Evolutionary conservation across 176 grass and related monocot genomes (phyloP).

Genomic region (Pontederia crassipes): DNA sequence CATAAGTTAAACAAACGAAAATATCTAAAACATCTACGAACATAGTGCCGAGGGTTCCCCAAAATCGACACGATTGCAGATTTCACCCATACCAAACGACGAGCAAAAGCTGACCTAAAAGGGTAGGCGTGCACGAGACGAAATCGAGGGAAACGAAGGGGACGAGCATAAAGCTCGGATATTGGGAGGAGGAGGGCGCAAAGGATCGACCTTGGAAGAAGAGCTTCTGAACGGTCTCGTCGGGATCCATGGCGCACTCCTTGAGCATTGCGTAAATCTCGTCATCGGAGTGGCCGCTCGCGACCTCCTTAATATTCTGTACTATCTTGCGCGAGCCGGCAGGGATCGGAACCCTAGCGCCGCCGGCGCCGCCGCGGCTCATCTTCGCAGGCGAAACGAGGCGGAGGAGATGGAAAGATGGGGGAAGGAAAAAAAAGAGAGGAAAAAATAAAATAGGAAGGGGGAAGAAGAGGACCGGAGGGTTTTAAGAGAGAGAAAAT

Average conservation of each 20-base stretch:
- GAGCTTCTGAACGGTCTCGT: conserved; percentile 83
- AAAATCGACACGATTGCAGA: too few relatives aligned
- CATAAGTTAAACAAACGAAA: too few relatives aligned
- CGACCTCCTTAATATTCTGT: conserved; percentile 84
- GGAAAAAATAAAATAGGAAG: not conserved
- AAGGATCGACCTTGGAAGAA: conserved; percentile 56
- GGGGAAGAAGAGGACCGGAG: not conserved
- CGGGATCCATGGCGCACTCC: conserved; percentile 94
- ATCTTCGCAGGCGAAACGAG: conserved; percentile 4
- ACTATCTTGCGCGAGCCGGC: conserved; percentile 47
- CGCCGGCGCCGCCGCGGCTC: conserved; percentile 19
- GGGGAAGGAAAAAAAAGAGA: not conserved
- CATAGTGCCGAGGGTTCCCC: too few relatives aligned
- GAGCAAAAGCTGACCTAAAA: not conserved
- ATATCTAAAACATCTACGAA: too few relatives aligned
- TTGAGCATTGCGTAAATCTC: conserved; percentile 89
- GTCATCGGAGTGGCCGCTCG: conserved; percentile 70
- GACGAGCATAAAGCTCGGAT: not conserved
- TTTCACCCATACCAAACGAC: too few relatives aligned
- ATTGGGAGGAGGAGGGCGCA: not conserved
- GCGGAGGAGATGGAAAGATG: not conserved
- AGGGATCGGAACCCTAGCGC: conserved; percentile 49
- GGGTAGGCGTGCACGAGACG: not conserved
- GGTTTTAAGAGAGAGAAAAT: not conserved
- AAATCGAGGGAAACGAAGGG: not conserved